Base-by-base conservation (phyloP, 192 early-diverging fungal species). In the Paraglomus brasilianum region DNA sequence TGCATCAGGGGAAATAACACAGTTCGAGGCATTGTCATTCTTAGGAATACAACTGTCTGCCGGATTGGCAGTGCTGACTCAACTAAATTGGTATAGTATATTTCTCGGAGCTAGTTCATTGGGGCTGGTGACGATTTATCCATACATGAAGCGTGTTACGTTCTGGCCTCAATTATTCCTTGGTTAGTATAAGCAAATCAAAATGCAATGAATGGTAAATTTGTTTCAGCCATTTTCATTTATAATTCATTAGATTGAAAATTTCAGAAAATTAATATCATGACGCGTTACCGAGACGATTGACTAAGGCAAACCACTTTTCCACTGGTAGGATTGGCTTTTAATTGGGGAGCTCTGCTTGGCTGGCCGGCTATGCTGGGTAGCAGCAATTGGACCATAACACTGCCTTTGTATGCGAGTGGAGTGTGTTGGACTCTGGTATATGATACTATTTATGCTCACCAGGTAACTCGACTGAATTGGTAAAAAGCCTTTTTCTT, bases 391-490 rank as follows among this genome's bases (percentile, higher is more conserved):
- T 88, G 87, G 85, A 19, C 77, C 0, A 92, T 93, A 8, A 82
- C 84, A 14, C 78, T 92, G 5, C 95, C 95, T 5, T 78, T 98
- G 0, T 98, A 98, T 70, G 80, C 80, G 9, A 88, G 90, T 0
- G 94, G 93, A 1, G 81, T 96, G 5, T 87, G 86, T 39, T 98
- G 96, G 96, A 98, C 96, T 5, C 80, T 98, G 7, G 87, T 94
- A 6, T 98, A 97, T 78, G 96, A 98, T 76, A 97, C 95, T 6
- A 94, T 98, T 65, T 98, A 98, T 64, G 96, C 95, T 15, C 90
- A 97, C 55, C 96, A 97, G 74, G 80, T 84, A 13, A 30, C 30
- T 30, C 30, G 30, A 30, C 30, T 30, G 30, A 30, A 30, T 1
- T 3, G 30, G 30, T 66, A n/a, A 5, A 56, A 19, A 2, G 15